Conservation (phyloP, 495 filamentous ascomycete species). For the Xylaria sp. region DNA sequence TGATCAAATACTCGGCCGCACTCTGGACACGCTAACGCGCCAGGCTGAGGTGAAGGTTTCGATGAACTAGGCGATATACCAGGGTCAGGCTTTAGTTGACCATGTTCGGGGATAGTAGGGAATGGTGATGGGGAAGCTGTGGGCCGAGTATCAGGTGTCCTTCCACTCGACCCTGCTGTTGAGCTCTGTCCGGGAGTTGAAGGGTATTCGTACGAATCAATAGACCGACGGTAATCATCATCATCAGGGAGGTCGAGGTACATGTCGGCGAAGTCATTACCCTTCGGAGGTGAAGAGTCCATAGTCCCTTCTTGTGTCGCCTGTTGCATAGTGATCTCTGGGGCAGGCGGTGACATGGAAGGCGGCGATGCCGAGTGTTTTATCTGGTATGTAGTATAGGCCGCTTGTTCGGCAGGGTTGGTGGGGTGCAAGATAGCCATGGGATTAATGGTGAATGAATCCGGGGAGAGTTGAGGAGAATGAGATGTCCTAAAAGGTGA, state of each 20-base stretch:
- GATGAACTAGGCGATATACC: constrained; percentile 38
- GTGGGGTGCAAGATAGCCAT: constrained; percentile 57
- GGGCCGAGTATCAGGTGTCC: constrained; percentile 51
- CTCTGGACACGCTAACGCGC: constrained; percentile 46
- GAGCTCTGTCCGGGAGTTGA: constrained; percentile 50
- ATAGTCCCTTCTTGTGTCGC: constrained; percentile 28
- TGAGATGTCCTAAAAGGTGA: constrained; percentile 35
- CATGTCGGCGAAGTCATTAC: constrained; percentile 40
- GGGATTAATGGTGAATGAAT: constrained; percentile 42
- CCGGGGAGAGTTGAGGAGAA: constrained; percentile 40
- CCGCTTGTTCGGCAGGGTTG: constrained; percentile 48
- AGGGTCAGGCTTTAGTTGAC: constrained; percentile 36
- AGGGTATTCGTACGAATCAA: constrained; percentile 45
- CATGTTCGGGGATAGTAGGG: constrained; percentile 29
- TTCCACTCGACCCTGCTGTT: constrained; percentile 48
- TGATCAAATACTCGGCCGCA: constrained; percentile 54
- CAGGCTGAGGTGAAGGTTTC: constrained; percentile 38
- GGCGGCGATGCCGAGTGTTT: constrained; percentile 47
- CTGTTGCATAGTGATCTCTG: constrained; percentile 37
- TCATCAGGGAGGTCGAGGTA: constrained; percentile 43
- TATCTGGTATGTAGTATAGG: constrained; percentile 50
- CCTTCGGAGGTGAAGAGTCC: constrained; percentile 18
- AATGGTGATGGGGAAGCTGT: constrained; percentile 49
- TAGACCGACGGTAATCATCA: constrained; percentile 37
- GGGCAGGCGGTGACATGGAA: constrained; percentile 27